phyloP scores from a whole-genome alignment of 441 rosid genomes.

The Pelargonium cotyledonis region DNA sequence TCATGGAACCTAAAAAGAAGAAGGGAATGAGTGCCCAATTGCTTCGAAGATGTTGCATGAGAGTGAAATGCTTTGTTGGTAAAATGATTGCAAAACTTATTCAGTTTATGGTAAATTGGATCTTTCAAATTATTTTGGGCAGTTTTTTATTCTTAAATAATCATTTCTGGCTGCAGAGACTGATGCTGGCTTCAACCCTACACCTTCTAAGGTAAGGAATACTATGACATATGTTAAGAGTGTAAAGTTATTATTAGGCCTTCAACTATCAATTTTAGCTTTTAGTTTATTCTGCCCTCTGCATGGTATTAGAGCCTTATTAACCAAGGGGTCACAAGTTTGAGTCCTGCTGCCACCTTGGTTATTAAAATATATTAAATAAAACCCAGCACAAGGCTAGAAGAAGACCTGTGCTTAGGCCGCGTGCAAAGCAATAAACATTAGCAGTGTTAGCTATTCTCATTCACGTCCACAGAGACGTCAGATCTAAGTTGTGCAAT shows the following conservation, averaged over 20 bases:
- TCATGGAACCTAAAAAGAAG: conserved; percentile 49
- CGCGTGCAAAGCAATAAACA: too few relatives aligned
- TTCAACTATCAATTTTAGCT: too few relatives aligned
- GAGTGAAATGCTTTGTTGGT: conserved; percentile 75
- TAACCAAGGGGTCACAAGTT: too few relatives aligned
- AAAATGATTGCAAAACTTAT: conserved; percentile 13
- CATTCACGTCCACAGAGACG: too few relatives aligned
- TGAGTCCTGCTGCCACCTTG: too few relatives aligned
- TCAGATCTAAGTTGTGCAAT: not conserved
- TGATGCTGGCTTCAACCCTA: conserved; percentile 80
- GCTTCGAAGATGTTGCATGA: conserved; percentile 47
- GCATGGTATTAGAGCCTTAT: too few relatives aligned
- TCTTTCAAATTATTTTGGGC: conserved; percentile 5
- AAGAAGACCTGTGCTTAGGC: too few relatives aligned
- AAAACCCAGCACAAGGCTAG: too few relatives aligned
- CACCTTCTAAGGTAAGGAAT: conserved; percentile 55
- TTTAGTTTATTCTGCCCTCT: too few relatives aligned
- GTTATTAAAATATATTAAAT: too few relatives aligned
- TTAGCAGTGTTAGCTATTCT: too few relatives aligned
- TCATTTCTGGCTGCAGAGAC: conserved; percentile 44
- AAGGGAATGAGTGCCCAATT: conserved; percentile 49
- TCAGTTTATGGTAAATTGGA: conserved; percentile 1
- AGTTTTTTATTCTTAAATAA: conserved; percentile 10
- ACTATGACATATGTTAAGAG: not conserved
- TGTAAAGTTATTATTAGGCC: too few relatives aligned